These are phyloP conservation scores for Cyberlindnera euphorbiae DNA, from an alignment of 805 yeast species.

Conservation along the genomic window DNA sequence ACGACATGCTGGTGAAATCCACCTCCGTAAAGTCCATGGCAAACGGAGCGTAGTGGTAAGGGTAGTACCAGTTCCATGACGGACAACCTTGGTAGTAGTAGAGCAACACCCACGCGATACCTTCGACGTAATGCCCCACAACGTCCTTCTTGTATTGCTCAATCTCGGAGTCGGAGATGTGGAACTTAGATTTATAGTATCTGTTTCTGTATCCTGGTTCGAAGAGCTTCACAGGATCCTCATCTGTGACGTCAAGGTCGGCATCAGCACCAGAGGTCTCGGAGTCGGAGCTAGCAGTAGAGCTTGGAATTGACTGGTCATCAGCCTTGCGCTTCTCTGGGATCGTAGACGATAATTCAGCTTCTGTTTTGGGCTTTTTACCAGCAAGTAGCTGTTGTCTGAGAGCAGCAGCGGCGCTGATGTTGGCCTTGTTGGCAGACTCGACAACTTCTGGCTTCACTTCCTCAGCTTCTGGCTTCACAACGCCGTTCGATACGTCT, in stretches of 20 bases:
- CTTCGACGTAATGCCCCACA: constrained; percentile 77
- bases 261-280: constrained; percentile 17
- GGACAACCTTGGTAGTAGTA: constrained; percentile 98
- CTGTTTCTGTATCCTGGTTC: constrained; percentile 85
- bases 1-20: constrained; percentile 43
- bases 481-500: constrained; percentile 13
- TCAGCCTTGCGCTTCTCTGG: constrained; percentile 23
- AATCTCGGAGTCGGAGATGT: constrained; percentile 49
- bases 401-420: constrained; percentile 44
- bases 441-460: constrained; percentile 21
- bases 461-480: constrained; percentile 3
- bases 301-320: constrained; percentile 15
- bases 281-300: constrained; percentile 14
- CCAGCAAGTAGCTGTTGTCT: constrained; percentile 31
- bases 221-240: constrained; percentile 59
- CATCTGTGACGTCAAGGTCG: constrained; percentile 30
- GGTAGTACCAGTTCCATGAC: constrained; percentile 98
- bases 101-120: constrained; percentile 92
- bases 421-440: constrained; percentile 33
- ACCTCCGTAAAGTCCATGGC: constrained; percentile 74
- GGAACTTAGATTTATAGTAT: constrained; percentile 75
- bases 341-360: no score
- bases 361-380: constrained; percentile 16
- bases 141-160: constrained; percentile 51
- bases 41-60: constrained; percentile 97